A percentile compares a stretch with the other conserved stretches of the same genome.
These are phyloP conservation scores for Xylariaceae sp. DNA, from an alignment of 2,329 filamentous ascomycete genomes.

Conservation along the genomic window DNA sequence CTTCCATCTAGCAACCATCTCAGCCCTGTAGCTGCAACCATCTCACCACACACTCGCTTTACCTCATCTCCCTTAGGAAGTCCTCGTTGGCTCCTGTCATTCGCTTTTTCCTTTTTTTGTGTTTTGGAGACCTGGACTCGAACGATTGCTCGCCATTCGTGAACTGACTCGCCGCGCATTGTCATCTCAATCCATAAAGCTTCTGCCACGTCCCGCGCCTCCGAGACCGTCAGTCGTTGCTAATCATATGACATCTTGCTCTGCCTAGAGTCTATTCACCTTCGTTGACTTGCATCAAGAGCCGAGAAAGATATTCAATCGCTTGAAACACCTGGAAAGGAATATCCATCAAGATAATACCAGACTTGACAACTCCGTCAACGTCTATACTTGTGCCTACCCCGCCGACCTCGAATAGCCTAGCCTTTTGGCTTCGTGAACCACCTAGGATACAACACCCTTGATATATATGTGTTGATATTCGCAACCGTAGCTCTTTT, in stretches of 20 bases:
- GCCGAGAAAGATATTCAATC: constrained; percentile 39
- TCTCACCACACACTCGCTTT: constrained; percentile 55
- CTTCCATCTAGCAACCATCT: constrained; percentile 39
- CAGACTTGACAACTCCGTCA: constrained; percentile 3
- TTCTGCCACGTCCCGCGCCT: constrained; percentile 3
- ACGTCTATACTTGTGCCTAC: neutral
- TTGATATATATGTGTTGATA: constrained; percentile 23
- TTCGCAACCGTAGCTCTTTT: constrained; percentile 6
- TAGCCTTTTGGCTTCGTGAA: constrained; percentile 5
- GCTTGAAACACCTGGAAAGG: constrained; percentile 41
- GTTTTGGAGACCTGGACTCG: constrained; percentile 46
- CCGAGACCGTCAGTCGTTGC: constrained; percentile 23
- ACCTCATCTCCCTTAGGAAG: constrained; percentile 59
- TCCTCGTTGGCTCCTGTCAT: constrained; percentile 76
- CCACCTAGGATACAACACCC: constrained; percentile 7
- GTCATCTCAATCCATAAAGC: constrained; percentile 25
- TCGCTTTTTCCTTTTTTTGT: constrained; percentile 64
- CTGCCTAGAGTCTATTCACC: constrained; percentile 26
- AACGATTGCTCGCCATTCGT: constrained; percentile 38
- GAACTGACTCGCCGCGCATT: constrained; percentile 28
- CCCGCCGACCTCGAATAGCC: constrained; percentile 9
- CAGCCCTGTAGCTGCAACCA: constrained; percentile 44
- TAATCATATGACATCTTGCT: constrained; percentile 29
- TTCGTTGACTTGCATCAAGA: constrained; percentile 34
- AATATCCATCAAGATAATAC: constrained; percentile 28